These are phyloP conservation scores for Flaveria bidentis DNA, from an alignment of 129 eudicot species.

Conservation along the genomic window DNA sequence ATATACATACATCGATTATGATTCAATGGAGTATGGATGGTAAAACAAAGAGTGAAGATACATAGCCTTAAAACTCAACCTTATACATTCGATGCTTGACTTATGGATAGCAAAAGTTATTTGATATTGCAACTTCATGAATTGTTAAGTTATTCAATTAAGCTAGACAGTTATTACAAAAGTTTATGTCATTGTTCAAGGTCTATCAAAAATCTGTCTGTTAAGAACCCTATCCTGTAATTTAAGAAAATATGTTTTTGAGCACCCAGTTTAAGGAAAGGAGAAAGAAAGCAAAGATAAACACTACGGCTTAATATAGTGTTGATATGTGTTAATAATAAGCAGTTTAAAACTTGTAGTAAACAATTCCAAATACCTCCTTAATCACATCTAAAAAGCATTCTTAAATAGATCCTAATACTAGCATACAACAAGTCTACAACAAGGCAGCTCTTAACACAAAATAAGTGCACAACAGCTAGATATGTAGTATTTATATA, in stretches of 20 bases:
- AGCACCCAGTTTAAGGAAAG: background rate
- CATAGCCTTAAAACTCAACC: background rate
- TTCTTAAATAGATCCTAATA: too few relatives aligned
- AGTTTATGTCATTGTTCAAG: too few relatives aligned
- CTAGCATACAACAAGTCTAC: too few relatives aligned
- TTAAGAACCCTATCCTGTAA: too few relatives aligned
- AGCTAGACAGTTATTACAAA: background rate
- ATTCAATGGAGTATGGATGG: background rate
- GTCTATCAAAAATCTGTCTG: too few relatives aligned
- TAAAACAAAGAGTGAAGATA: background rate
- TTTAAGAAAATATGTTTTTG: background rate
- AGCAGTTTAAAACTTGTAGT: background rate
- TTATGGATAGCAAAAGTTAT: background rate
- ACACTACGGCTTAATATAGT: background rate
- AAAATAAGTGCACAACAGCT: background rate
- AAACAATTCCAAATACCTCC: slow-evolving; percentile 4
- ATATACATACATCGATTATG: background rate
- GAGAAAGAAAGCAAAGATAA: background rate
- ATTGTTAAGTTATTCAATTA: background rate
- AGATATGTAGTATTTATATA: background rate
- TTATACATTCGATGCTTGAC: background rate
- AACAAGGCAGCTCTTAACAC: background rate
- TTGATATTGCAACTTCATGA: background rate
- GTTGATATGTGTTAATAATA: background rate
- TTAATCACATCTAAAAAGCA: background rate